Evolutionary conservation across 2,329 filamentous ascomycete species (phyloP).

Genomic region (Cladophialophora carrionii): DNA sequence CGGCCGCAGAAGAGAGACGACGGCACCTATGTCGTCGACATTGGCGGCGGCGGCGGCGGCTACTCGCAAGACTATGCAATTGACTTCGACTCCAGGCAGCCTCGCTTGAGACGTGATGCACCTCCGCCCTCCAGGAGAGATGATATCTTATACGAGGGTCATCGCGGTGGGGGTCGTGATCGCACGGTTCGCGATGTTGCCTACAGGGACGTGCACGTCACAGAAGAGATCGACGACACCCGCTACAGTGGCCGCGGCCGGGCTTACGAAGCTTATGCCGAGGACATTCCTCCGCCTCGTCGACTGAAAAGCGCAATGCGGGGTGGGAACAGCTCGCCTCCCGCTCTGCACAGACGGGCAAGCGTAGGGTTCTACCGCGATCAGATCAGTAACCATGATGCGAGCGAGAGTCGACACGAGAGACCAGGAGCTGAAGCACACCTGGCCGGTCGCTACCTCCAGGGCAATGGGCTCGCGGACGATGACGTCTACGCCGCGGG

Average conservation of each 20-base stretch:
- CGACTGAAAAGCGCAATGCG: slow-evolving; percentile 27
- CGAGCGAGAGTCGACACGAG: slow-evolving; percentile 34
- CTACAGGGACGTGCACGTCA: slow-evolving; percentile 33
- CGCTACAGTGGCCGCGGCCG: slow-evolving; percentile 23
- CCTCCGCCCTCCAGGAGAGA: slow-evolving; percentile 5
- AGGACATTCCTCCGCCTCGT: slow-evolving; percentile 19
- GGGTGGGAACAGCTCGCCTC: slow-evolving; percentile 27
- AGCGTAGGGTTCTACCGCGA: slow-evolving; percentile 34
- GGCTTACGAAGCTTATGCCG: slow-evolving; percentile 14
- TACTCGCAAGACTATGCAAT: slow-evolving; percentile 16
- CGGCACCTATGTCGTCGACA: slow-evolving; percentile 32
- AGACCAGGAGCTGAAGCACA: slow-evolving; percentile 35
- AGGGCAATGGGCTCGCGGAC: slow-evolving; percentile 19
- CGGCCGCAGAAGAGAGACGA: slow-evolving; percentile 29
- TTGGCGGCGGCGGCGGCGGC: slow-evolving; percentile 11
- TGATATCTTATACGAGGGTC: slow-evolving; percentile 25
- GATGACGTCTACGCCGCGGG: slow-evolving; percentile 17
- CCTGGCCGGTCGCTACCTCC: slow-evolving; percentile 32
- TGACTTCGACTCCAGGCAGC: slow-evolving; percentile 14
- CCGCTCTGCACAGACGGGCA: slow-evolving; percentile 19
- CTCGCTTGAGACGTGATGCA: slow-evolving; percentile 17
- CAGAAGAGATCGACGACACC: slow-evolving; percentile 32
- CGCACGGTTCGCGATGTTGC: slow-evolving; percentile 14
- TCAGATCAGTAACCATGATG: slow-evolving; percentile 34
- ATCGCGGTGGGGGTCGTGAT: slow-evolving; percentile 15